phyloP scores from a whole-genome alignment of 768 basidiomycete genomes.

The Termitomyces sp. region DNA sequence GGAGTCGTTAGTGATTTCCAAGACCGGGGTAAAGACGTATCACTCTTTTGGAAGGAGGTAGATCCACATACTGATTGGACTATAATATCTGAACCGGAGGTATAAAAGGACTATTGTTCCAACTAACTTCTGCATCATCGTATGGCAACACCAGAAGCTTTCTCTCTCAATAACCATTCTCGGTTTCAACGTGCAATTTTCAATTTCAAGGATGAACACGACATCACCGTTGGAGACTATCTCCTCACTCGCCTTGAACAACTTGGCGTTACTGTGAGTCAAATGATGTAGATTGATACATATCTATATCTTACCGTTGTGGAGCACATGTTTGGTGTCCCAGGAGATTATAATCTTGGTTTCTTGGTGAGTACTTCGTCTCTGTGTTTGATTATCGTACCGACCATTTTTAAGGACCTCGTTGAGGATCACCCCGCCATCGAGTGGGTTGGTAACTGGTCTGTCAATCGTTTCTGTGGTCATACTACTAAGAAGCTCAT shows the following conservation, averaged over 20 bases:
- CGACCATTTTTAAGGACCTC: slow-evolving; percentile 52
- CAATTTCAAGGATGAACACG: slow-evolving; percentile 33
- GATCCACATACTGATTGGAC: too few relatives aligned
- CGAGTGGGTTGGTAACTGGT: slow-evolving; percentile 89
- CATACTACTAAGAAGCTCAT: neutral
- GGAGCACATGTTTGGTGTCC: slow-evolving; percentile 86
- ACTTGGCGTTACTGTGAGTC: slow-evolving; percentile 50
- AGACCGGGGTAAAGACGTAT: too few relatives aligned
- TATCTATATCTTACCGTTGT: neutral
- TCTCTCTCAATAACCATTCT: slow-evolving; percentile 42
- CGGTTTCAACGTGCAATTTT: slow-evolving; percentile 45
- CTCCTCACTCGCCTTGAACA: slow-evolving; percentile 56
- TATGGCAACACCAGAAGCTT: slow-evolving; percentile 20
- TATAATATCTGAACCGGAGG: too few relatives aligned
- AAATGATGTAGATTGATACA: neutral
- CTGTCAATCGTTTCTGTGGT: neutral
- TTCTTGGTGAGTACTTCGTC: slow-evolving; percentile 39
- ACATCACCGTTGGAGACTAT: slow-evolving; percentile 52
- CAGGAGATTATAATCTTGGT: slow-evolving; percentile 82
- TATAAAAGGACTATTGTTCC: neutral
- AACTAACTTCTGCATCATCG: neutral
- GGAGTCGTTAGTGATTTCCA: too few relatives aligned
- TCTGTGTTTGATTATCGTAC: neutral
- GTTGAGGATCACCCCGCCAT: slow-evolving; percentile 77
- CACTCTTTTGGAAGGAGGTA: too few relatives aligned